Conservation (phyloP, 176 grass and related monocot species). For the Rhynchospora pubera region DNA sequence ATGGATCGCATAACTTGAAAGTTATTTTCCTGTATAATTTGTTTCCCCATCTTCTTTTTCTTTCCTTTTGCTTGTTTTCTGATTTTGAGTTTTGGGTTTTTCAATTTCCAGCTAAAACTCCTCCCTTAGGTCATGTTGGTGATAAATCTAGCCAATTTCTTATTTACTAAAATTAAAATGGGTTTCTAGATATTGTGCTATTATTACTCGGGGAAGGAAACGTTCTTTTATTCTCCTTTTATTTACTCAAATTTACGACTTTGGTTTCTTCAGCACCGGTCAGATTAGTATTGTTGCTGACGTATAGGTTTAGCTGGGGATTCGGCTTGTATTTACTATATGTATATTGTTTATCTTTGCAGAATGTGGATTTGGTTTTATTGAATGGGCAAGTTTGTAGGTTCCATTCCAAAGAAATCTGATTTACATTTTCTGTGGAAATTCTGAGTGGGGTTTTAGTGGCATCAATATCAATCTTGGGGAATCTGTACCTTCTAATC, state of each 20-base stretch:
- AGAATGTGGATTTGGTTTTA: background rate
- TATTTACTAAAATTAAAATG: background rate
- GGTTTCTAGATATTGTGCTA: background rate
- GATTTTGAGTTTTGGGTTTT: background rate
- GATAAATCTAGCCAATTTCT: background rate
- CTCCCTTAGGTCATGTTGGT: background rate
- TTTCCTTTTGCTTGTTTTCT: background rate
- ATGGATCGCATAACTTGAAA: background rate
- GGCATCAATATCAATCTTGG: background rate
- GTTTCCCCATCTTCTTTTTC: background rate
- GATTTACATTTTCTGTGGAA: background rate
- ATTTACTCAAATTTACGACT: background rate
- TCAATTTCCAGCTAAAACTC: background rate
- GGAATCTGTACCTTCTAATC: background rate
- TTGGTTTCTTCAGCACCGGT: background rate
- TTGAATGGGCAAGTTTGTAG: background rate
- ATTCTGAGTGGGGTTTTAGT: constrained; percentile 4
- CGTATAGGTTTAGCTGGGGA: background rate
- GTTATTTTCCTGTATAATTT: background rate
- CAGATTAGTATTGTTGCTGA: background rate
- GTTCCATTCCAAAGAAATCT: background rate
- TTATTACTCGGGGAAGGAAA: background rate
- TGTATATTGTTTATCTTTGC: background rate
- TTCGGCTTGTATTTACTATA: background rate
- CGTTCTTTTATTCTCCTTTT: background rate